Evolutionary conservation across 2,329 filamentous ascomycete species (phyloP).

Genomic region (Neofusicoccum kwambonambiense): DNA sequence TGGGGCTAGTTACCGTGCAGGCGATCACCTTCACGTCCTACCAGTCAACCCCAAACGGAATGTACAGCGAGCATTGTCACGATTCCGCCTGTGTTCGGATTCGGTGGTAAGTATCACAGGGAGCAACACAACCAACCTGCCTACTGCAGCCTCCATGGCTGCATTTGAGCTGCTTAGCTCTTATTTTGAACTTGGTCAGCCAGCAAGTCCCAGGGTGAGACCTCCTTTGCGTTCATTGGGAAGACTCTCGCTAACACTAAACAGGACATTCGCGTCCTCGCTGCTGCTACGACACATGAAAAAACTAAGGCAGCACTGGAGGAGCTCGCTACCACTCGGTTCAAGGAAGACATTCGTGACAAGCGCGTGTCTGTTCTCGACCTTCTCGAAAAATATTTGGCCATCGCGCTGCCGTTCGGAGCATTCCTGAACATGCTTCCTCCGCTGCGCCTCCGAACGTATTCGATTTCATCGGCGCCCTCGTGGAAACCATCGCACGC

Average conservation of each 20-base stretch:
- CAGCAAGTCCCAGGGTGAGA: constrained; percentile 52
- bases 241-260: constrained; percentile 28
- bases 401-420: constrained; percentile 60
- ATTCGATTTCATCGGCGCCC: constrained; percentile 76
- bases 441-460: constrained; percentile 73
- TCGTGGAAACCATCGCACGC: constrained; percentile 56
- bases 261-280: constrained; percentile 56
- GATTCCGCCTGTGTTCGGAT: constrained; percentile 69
- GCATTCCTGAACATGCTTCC: constrained; percentile 73
- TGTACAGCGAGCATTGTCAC: constrained; percentile 62
- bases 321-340: constrained; percentile 43
- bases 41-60: constrained; percentile 66
- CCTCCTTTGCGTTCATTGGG: too few relatives aligned
- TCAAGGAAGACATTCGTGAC: constrained; percentile 38
- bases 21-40: constrained; percentile 74
- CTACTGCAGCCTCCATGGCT: constrained; percentile 59
- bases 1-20: constrained; percentile 63
- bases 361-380: constrained; percentile 67
- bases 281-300: constrained; percentile 52
- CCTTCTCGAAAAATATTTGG: constrained; percentile 63
- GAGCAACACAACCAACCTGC: constrained; percentile 66
- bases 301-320: constrained; percentile 51
- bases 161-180: constrained; percentile 64
- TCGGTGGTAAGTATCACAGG: constrained; percentile 59
- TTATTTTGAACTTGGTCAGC: constrained; percentile 72